Conservation (phyloP, 2,329 filamentous ascomycete species). For the Alternaria ethzedia region DNA sequence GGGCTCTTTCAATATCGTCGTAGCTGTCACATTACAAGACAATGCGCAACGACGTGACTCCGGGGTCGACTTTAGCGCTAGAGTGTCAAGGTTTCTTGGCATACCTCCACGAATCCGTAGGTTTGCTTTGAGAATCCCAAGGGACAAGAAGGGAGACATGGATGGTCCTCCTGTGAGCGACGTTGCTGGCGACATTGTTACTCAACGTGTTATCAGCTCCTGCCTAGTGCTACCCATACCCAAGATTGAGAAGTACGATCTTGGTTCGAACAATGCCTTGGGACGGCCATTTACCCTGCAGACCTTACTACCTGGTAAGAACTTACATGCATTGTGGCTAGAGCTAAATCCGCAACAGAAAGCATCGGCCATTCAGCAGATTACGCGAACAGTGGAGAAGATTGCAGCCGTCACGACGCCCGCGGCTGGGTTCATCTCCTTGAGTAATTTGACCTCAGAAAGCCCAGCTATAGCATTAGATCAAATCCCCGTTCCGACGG, state of each 20-base stretch:
- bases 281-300: conserved; percentile 4
- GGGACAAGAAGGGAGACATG: not conserved
- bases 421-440: not conserved
- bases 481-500: not conserved
- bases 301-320: not conserved
- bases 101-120: not conserved
- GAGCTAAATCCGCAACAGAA: not conserved
- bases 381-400: conserved; percentile 1
- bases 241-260: not conserved
- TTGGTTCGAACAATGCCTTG: not conserved
- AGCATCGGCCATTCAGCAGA: not conserved
- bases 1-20: conserved; percentile 3
- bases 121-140: not conserved
- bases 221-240: not conserved
- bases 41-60: not conserved
- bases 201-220: not conserved
- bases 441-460: not conserved
- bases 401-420: conserved; percentile 1
- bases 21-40: not conserved
- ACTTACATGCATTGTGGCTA: not conserved
- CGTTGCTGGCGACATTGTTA: not conserved
- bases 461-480: not conserved
- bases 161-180: not conserved
- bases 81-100: not conserved
- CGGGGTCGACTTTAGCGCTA: not conserved